A percentile compares a stretch with the other conserved stretches of the same genome.
These are phyloP conservation scores for Bromus sterilis DNA, from an alignment of 176 grass and related monocot genomes.

Conservation along the genomic window DNA sequence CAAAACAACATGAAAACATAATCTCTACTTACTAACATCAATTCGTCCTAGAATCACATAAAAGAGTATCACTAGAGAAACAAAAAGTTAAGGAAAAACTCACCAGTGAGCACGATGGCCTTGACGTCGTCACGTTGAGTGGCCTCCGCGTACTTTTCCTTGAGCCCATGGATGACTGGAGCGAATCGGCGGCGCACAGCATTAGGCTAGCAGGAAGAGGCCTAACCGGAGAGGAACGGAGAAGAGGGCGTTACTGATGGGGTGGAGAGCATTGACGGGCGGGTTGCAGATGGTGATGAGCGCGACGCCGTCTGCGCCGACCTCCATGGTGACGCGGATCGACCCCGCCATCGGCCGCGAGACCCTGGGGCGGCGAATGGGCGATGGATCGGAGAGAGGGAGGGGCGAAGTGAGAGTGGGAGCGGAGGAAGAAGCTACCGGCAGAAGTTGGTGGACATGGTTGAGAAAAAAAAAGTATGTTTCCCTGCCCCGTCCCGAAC, in stretches of 20 bases:
- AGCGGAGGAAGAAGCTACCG: neutral
- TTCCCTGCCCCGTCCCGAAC: too few relatives aligned
- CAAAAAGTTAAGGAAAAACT: too few relatives aligned
- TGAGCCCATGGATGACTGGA: constrained; percentile 55
- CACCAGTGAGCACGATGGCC: constrained; percentile 81
- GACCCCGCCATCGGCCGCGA: constrained; percentile 33
- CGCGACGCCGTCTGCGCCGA: constrained; percentile 65
- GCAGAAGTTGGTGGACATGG: too few relatives aligned
- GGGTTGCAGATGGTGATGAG: constrained; percentile 78
- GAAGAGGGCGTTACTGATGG: constrained; percentile 23
- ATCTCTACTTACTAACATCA: neutral
- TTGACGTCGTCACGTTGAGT: constrained; percentile 59
- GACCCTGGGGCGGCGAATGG: neutral
- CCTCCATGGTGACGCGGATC: constrained; percentile 75
- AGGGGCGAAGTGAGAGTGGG: too few relatives aligned
- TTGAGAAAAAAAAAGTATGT: too few relatives aligned
- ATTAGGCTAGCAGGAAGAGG: neutral
- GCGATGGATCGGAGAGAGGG: neutral
- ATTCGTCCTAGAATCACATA: neutral
- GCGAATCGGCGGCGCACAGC: neutral
- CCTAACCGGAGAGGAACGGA: neutral
- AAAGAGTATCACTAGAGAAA: neutral
- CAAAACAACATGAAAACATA: neutral
- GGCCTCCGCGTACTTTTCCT: constrained; percentile 69
- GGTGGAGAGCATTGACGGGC: constrained; percentile 78